A percentile compares a stretch with the other conserved stretches of the same genome.
phyloP scores from a whole-genome alignment of 352 stramenopile genomes.

The Pythium myriotylum region DNA sequence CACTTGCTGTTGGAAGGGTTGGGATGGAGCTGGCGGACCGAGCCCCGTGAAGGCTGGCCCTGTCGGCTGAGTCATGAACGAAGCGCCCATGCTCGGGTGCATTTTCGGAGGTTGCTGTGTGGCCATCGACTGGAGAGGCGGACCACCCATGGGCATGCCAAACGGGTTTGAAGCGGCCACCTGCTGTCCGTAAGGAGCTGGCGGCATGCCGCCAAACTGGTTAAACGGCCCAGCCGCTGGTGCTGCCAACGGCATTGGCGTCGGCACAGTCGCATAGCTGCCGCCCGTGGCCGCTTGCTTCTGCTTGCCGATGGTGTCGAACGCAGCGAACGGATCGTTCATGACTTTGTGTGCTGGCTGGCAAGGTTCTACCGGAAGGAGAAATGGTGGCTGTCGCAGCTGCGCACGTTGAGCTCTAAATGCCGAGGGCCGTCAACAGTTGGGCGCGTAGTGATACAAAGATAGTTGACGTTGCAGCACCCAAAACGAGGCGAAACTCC shows the following conservation, averaged over 20 bases:
- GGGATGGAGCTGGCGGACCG: constrained; percentile 28
- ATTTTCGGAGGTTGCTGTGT: constrained; percentile 26
- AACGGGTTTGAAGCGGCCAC: constrained; percentile 20
- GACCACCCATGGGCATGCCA: constrained; percentile 18
- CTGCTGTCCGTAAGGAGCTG: constrained; percentile 38
- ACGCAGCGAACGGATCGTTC: constrained; percentile 69
- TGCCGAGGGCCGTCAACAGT: not conserved
- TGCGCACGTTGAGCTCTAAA: not conserved
- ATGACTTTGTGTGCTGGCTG: constrained; percentile 27
- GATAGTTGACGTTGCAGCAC: not conserved
- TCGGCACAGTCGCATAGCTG: constrained; percentile 26
- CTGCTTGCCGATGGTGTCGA: constrained; percentile 53
- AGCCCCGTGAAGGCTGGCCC: constrained; percentile 47
- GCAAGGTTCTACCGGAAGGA: not conserved
- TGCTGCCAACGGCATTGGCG: constrained; percentile 26
- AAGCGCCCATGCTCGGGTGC: constrained; percentile 31
- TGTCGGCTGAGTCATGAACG: constrained; percentile 70
- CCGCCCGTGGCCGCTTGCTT: constrained; percentile 27
- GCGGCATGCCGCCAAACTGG: constrained; percentile 27
- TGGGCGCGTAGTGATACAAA: not conserved
- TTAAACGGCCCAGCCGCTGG: constrained; percentile 30
- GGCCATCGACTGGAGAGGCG: constrained; percentile 28
- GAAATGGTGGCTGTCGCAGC: constrained; percentile 18
- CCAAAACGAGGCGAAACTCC: not conserved
- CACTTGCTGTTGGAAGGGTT: constrained; percentile 10